These are phyloP conservation scores for Volvox reticuliferus DNA, from an alignment of 139 green algal genomes.

Conservation along the genomic window DNA sequence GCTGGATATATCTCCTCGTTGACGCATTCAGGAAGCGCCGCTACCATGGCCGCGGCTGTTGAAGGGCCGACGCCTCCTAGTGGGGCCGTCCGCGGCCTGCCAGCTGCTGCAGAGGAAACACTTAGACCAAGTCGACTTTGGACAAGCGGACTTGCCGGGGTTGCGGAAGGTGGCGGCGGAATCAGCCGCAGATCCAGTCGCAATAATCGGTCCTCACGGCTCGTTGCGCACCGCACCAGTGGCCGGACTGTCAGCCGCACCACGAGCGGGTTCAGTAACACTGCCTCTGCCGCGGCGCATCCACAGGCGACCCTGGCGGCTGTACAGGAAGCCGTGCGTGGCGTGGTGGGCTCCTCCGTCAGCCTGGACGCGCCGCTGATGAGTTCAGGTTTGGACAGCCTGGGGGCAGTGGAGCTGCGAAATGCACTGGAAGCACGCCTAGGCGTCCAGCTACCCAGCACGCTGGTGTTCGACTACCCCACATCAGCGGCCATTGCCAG, in stretches of 20 bases:
- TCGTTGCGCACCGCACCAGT: neutral
- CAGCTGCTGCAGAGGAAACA: neutral
- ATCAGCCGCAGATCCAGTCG: neutral
- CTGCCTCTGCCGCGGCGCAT: neutral
- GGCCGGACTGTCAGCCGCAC: neutral
- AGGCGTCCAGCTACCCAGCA: slow-evolving; percentile 72
- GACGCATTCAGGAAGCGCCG: neutral
- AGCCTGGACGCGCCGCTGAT: slow-evolving; percentile 80
- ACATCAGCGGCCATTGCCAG: slow-evolving; percentile 61
- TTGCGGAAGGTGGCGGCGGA: no score
- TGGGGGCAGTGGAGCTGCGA: slow-evolving; percentile 85
- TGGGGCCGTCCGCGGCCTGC: neutral
- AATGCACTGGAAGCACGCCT: slow-evolving; percentile 74
- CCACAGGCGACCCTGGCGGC: neutral
- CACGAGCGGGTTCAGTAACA: neutral
- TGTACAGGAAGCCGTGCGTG: slow-evolving; percentile 13
- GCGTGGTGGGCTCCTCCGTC: slow-evolving; percentile 46
- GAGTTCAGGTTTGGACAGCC: slow-evolving; percentile 83
- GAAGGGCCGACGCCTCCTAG: neutral
- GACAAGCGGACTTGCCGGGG: no score
- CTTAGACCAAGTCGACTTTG: no score
- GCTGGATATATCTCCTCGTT: slow-evolving; percentile 45
- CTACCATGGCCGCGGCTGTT: neutral
- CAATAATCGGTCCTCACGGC: neutral
- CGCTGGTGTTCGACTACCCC: slow-evolving; percentile 83